Conservation (phyloP, 495 filamentous ascomycete species). For the Penicilliopsis zonata region DNA sequence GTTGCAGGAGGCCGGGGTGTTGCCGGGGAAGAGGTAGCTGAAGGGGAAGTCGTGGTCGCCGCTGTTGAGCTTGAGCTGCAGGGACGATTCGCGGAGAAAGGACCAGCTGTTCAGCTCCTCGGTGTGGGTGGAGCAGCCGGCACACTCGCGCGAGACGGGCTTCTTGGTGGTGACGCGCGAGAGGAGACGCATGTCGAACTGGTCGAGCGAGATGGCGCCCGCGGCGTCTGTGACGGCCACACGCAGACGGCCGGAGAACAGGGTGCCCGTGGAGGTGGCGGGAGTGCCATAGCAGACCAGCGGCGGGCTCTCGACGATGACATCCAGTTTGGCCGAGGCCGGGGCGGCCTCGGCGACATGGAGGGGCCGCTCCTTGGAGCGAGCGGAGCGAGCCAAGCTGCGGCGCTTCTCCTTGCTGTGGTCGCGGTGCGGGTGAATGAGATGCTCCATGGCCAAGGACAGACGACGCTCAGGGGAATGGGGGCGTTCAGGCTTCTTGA, state of each 20-base stretch:
- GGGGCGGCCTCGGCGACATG: constrained; percentile 13
- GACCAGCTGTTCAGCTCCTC: constrained; percentile 69
- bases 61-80: constrained; percentile 45
- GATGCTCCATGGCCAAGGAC: constrained; percentile 31
- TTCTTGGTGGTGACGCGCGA: constrained; percentile 60
- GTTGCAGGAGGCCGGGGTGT: constrained; percentile 72
- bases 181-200: constrained; percentile 55
- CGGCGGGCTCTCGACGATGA: constrained; percentile 83
- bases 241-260: constrained; percentile 76
- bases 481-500: constrained; percentile 26
- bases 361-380: constrained; percentile 26
- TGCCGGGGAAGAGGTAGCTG: constrained; percentile 75
- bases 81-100: constrained; percentile 59
- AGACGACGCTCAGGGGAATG: constrained; percentile 32
- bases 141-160: constrained; percentile 66
- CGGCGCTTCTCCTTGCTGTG: constrained; percentile 34
- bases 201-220: constrained; percentile 47
- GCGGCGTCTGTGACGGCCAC: constrained; percentile 51
- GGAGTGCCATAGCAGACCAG: constrained; percentile 70
- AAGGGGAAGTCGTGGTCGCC: constrained; percentile 81
- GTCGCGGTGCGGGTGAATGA: constrained; percentile 34
- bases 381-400: constrained; percentile 21
- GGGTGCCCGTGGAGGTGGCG: constrained; percentile 66
- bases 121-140: constrained; percentile 54
- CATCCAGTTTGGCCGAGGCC: constrained; percentile 48